Evolutionary conservation across 768 basidiomycete species (phyloP), one percentile per base, ranked within the genome.

Genomic region (Kwoniella europaea): DNA sequence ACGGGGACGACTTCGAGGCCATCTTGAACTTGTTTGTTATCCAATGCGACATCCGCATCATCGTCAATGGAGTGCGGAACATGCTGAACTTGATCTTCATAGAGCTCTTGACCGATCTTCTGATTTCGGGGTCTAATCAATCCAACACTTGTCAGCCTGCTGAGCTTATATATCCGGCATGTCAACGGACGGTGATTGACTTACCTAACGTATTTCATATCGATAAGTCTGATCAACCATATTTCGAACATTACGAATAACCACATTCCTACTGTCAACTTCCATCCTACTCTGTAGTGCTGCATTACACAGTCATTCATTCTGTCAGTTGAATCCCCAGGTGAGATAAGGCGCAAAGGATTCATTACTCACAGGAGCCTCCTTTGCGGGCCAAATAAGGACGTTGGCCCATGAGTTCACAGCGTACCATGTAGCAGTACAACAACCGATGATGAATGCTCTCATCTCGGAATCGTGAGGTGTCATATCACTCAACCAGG

Each of bases 381-480:
- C 41, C 15, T 27, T 63, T 4, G 75, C 71, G 6, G 80, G 80
- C 78, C 78, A 81, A 42, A 79, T 77, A 43, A 81, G 67, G n/a
- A 79, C 72, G 54, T 77, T 74, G 4, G 71, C 72, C 80, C 80
- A 81, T n/a, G 75, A 70, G n/a, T 68, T 71, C 73, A 56, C 7
- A 59, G 10, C 58, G 29, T 59, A 29, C 58, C 24, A 59, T 24
- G 16, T 35, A n/a, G 61, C 61, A 63, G 43, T 63, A 46, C 61
- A 68, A 67, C 68, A 63, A 15, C 76, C 77, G 29, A 79, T 58
- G 64, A 79, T 75, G 73, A 81, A 72, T 5, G 80, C 76, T 58
- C 80, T 67, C 41, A 70, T 71, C 50, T 81, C 80, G 9, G 78
- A 73, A 57, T 81, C 78, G 50, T 76, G 76, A 15, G 80, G 80